Evolutionary conservation across 441 rosid genomes (phyloP).

Genomic region (Euphorbia schlechtendalii): DNA sequence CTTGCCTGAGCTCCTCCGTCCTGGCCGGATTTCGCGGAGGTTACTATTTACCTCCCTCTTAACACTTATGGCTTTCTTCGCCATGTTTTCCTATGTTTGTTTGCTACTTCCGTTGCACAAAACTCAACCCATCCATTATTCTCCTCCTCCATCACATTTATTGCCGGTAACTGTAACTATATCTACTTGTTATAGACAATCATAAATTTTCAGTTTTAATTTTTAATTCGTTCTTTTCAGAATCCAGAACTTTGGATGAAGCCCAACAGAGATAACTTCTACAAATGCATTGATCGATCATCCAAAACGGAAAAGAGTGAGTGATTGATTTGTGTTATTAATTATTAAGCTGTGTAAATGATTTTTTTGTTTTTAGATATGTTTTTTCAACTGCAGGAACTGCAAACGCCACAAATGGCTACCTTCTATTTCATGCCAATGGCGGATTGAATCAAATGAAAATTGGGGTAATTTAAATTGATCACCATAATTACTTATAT

Average conservation of each 20-base stretch:
- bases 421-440: slow-evolving; percentile 38
- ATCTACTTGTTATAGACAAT: too few species aligned
- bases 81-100: slow-evolving; percentile 19
- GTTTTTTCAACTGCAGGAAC: too few species aligned
- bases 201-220: too few species aligned
- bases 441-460: slow-evolving; percentile 57
- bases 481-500: background rate
- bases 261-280: slow-evolving; percentile 23
- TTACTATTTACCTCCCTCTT: slow-evolving; percentile 7
- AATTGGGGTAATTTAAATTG: slow-evolving; percentile 28
- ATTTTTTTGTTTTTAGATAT: too few species aligned
- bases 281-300: slow-evolving; percentile 34
- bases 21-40: slow-evolving; percentile 17
- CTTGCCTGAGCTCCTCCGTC: slow-evolving; percentile 16
- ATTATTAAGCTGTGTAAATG: too few species aligned
- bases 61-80: slow-evolving; percentile 11
- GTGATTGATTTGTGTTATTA: too few species aligned
- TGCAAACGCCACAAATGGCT: slow-evolving; percentile 25
- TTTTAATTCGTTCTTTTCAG: too few species aligned
- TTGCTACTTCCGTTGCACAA: slow-evolving; percentile 10
- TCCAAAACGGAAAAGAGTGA: too few species aligned
- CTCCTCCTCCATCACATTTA: too few species aligned
- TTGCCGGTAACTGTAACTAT: too few species aligned
- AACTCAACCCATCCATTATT: too few species aligned
- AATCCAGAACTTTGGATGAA: slow-evolving; percentile 3